phyloP scores from a whole-genome alignment of 2,329 filamentous ascomycete genomes.

The Elsinoe ampelina region DNA sequence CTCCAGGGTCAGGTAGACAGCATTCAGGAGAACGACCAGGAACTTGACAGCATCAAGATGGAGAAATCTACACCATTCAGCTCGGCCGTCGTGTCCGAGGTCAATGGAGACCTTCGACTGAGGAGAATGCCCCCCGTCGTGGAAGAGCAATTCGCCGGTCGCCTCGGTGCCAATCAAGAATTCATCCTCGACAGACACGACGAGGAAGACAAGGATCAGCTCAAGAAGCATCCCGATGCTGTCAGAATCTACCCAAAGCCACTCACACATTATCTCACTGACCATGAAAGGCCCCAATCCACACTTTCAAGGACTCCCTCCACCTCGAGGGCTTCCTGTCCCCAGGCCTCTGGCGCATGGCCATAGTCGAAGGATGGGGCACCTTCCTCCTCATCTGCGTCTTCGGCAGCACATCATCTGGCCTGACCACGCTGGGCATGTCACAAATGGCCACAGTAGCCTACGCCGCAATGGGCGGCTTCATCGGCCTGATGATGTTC shows the following conservation, averaged over 20 bases:
- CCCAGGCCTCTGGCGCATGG: conserved; percentile 19
- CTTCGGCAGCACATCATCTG: conserved; percentile 19
- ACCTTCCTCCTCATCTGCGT: conserved; percentile 20
- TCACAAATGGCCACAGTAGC: not conserved
- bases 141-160: conserved; percentile 23
- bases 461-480: conserved; percentile 17
- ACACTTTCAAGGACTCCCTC: conserved; percentile 15
- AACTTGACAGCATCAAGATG: not conserved
- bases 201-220: conserved; percentile 16
- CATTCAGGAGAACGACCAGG: not conserved
- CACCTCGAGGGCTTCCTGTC: conserved; percentile 19
- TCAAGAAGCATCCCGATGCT: conserved; percentile 24
- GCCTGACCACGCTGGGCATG: conserved; percentile 13
- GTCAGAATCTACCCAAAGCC: conserved; percentile 8
- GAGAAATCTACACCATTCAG: conserved; percentile 7
- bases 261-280: not conserved
- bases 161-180: conserved; percentile 29
- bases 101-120: not conserved
- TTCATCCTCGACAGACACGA: conserved; percentile 23
- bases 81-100: conserved; percentile 5
- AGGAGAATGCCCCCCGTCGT: not conserved
- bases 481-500: conserved; percentile 33
- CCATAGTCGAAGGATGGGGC: conserved; percentile 20
- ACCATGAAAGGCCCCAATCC: conserved; percentile 17
- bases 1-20: not conserved